These are phyloP conservation scores for Monosiga brevicollis DNA, from an alignment of 78 protist genomes.

Conservation along the genomic window DNA sequence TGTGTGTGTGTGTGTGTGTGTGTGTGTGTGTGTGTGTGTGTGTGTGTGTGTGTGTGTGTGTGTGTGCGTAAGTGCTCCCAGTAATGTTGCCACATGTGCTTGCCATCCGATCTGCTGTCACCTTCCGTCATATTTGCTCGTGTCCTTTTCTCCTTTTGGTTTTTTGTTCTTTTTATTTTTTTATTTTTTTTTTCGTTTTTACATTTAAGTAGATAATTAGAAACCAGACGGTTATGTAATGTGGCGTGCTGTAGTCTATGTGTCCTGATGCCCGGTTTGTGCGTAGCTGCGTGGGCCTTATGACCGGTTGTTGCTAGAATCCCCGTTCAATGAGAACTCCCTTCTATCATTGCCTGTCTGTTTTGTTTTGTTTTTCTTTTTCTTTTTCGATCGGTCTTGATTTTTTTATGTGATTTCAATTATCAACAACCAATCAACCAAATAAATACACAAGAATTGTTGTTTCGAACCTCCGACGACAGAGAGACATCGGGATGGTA, in stretches of 20 bases:
- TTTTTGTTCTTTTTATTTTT: not conserved
- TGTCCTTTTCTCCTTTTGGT: not conserved
- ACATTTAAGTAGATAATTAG: no score
- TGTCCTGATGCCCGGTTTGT: not conserved
- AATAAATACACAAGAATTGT: no score
- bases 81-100: not conserved
- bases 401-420: no score
- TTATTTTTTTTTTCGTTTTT: not conserved
- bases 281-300: not conserved
- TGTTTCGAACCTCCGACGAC: no score
- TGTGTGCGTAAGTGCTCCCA: not conserved
- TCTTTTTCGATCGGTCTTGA: no score
- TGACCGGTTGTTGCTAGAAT: not conserved
- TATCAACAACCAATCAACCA: no score
- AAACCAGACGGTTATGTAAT: not conserved
- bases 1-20: not conserved
- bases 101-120: not conserved
- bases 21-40: slow-evolving; percentile 3
- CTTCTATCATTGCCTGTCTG: not conserved
- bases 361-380: not conserved
- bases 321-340: not conserved
- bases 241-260: not conserved
- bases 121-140: not conserved
- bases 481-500: no score
- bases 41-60: slow-evolving; percentile 11